Base-by-base conservation (phyloP, 2,329 filamentous ascomycete species). In the Alternaria novae-zelandiae region DNA sequence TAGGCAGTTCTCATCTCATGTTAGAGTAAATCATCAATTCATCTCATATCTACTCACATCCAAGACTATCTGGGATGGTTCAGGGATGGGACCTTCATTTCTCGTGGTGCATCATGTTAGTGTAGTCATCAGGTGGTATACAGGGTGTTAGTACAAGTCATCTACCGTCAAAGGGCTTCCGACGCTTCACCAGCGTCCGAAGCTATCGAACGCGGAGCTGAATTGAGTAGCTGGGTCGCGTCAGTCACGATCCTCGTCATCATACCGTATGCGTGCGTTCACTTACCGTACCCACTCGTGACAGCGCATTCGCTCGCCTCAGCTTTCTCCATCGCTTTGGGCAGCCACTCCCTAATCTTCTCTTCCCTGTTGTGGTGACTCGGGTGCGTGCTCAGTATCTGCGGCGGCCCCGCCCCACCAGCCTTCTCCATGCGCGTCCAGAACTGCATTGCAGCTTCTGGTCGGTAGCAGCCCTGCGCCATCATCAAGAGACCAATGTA, bases 401-500 rank as follows among this genome's bases (percentile, higher is more conserved):
- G 89, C 1, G 91, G 91, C 32, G 87, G 83, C 59, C 86, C 84
- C 6, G 74, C 71, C 49, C 85, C 78, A 25, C 83, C 82, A 12
- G 80, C 75, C 43, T 77, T 75, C 66, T 91, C 88, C 89, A 93
- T 92, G 54, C 89, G 81, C 23, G 76, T 71, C 85, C 85, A 87
- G 63, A 94, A 87, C 0, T 82, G 83, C 46, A 90, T 82, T 0
- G 91, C 91, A 64, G 88, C 87, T 12, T 84, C 80, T 1, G 92
- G 92, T 65, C 93, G 85, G 75, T 91, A 94, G 80, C 92, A 94
- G 25, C 89, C 90, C 80, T 92, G 88, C 0, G 91, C 88, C 90
- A 94, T 94, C 86, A 94, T 91, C 86, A 94, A 88, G 32, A 94
- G 79, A 0, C 92, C 92, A 51, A 94, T 93, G 71, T 91, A 92